Evolutionary conservation across 2,329 filamentous ascomycete genomes (phyloP), one percentile per base, ranked within the genome.

Genomic region (Talaromyces verruculosus): DNA sequence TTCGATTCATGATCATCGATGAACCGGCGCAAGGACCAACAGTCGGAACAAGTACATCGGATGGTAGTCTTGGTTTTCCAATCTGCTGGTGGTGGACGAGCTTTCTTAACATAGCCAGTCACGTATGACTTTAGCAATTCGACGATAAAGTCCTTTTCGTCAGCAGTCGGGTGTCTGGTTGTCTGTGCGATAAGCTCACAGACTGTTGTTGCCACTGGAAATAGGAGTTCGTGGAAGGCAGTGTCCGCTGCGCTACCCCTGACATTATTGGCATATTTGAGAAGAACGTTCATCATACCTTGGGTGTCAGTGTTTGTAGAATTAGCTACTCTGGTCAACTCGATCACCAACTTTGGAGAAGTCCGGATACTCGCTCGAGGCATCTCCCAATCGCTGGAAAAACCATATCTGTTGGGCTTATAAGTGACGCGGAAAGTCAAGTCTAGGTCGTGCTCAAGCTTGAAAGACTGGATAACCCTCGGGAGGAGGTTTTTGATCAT

Each of bases 141-240:
- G 33, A 17, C 35, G 17, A 65, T 33, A 7, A 65, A 65, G 22
- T 19, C 2, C n/a, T 53, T 47, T 22, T 61, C 63, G 2, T 47
- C 45, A 3, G 28, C 17, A 15, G 30, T 53, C 4, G 33, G 17
- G 13, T 37, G n/a, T 4, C 57, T 25, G 10, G 13, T 25, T 61
- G 35, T 53, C 22, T n/a, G 30, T 35, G 33, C 47, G n/a, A 57
- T 45, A 11, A 25, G 25, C 22, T 61, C 25, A 11, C 45, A 55
- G 17, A 65, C 61, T 17, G 17, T 25, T 19, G 2, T 8, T 3
- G 45, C 47, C 45, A 65, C 47, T 15, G 58, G 58, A 25, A 61
- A 65, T 57, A 61, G 11, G n/a, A 65, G 33, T 33, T 41, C 33
- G 17, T 58, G 22, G 25, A 51, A 64, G 41, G 33, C 28, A 25